Conservation (phyloP, 495 filamentous ascomycete genomes). For the Trichocladium antarcticum region DNA sequence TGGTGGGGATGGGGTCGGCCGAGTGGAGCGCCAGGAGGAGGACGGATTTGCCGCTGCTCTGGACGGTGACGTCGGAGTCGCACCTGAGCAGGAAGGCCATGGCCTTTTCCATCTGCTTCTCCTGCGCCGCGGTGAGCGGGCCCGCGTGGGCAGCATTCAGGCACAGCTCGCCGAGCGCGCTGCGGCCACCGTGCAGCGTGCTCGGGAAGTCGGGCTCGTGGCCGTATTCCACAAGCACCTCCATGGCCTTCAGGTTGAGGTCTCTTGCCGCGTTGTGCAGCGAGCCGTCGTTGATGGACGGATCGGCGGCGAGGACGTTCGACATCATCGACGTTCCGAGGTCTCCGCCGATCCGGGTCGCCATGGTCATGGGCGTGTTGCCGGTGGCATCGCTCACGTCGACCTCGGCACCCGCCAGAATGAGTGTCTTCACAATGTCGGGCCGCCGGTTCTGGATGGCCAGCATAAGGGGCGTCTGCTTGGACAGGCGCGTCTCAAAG, state of each 20-base stretch:
- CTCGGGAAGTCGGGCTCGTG: constrained; percentile 43
- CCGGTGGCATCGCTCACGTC: constrained; percentile 33
- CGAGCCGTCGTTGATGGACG: constrained; percentile 38
- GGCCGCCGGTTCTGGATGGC: constrained; percentile 33
- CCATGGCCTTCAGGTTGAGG: constrained; percentile 34
- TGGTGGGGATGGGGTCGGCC: constrained; percentile 33
- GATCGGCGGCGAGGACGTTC: constrained; percentile 34
- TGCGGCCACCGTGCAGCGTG: constrained; percentile 36
- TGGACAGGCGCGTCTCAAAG: constrained; percentile 32
- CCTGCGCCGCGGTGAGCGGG: constrained; percentile 27
- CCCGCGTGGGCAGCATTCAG: constrained; percentile 32
- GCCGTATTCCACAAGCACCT: constrained; percentile 33
- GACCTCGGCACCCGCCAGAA: constrained; percentile 38
- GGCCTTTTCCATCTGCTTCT: constrained; percentile 40
- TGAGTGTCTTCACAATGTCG: constrained; percentile 33
- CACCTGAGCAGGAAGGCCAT: constrained; percentile 33
- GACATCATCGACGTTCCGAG: constrained; percentile 36
- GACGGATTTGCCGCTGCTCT: constrained; percentile 34
- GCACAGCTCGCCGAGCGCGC: constrained; percentile 39
- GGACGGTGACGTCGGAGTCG: constrained; percentile 33
- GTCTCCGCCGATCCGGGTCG: constrained; percentile 37
- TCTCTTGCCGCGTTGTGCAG: constrained; percentile 40
- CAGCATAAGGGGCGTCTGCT: constrained; percentile 39
- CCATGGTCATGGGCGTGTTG: constrained; percentile 40
- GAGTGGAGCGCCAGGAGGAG: constrained; percentile 38